Conservation (phyloP, 768 basidiomycete species). For the Pleurotus djamor region DNA sequence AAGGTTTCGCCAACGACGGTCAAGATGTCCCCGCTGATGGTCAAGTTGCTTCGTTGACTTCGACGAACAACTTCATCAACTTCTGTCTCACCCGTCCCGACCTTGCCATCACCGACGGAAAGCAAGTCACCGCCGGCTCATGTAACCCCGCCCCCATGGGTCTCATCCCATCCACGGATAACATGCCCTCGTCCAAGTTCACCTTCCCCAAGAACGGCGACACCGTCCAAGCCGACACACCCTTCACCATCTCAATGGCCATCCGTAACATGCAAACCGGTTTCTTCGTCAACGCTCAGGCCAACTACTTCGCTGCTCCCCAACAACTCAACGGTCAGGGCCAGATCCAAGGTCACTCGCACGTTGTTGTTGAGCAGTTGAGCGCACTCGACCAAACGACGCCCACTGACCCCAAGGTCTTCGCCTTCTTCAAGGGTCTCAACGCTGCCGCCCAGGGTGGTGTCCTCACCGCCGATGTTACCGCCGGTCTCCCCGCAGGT, state of each 20-base stretch:
- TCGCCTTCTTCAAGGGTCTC: slow-evolving; percentile 60
- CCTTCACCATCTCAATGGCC: slow-evolving; percentile 53
- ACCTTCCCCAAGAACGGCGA: slow-evolving; percentile 39
- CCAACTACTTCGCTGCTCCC: slow-evolving; percentile 50
- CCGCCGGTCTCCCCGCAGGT: slow-evolving; percentile 53
- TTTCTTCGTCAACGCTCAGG: slow-evolving; percentile 44
- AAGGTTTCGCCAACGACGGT: slow-evolving; percentile 56
- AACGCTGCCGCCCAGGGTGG: slow-evolving; percentile 45
- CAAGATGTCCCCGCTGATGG: slow-evolving; percentile 29
- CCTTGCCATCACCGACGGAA: slow-evolving; percentile 54
- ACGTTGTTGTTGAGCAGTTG: slow-evolving; percentile 59
- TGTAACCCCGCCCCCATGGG: slow-evolving; percentile 59
- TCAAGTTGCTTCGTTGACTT: slow-evolving; percentile 56
- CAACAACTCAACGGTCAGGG: slow-evolving; percentile 52
- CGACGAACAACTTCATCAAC: slow-evolving; percentile 77
- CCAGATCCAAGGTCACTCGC: slow-evolving; percentile 57
- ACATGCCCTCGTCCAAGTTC: slow-evolving; percentile 59
- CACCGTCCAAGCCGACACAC: slow-evolving; percentile 36
- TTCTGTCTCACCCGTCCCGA: slow-evolving; percentile 48
- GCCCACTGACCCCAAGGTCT: slow-evolving; percentile 45
- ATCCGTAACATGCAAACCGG: slow-evolving; percentile 47
- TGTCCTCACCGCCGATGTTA: slow-evolving; percentile 42
- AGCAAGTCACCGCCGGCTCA: slow-evolving; percentile 35
- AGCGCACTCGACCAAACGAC: slow-evolving; percentile 43
- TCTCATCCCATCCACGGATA: slow-evolving; percentile 42